phyloP scores from a whole-genome alignment of 495 filamentous ascomycete genomes.

The Coniosporium apollinis region DNA sequence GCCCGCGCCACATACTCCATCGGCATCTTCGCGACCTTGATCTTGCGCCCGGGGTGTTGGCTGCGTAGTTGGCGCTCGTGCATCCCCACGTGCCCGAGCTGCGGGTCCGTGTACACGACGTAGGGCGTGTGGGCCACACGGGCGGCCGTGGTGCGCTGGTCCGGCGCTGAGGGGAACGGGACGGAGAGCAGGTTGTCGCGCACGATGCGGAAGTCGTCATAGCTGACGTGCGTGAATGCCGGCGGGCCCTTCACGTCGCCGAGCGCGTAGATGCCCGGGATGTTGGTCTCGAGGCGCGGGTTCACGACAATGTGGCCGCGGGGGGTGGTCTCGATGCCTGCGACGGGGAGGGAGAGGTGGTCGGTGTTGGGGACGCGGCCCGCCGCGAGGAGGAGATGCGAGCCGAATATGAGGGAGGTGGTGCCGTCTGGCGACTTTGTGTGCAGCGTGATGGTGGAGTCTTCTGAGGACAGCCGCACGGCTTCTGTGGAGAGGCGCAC shows the following conservation, averaged over 20 bases:
- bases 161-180: neutral
- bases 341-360: conserved; percentile 17
- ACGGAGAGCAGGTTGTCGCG: conserved; percentile 22
- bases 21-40: conserved; percentile 31
- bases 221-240: conserved; percentile 38
- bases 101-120: conserved; percentile 35
- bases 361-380: conserved; percentile 33
- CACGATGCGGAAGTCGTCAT: conserved; percentile 38
- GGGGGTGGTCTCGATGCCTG: conserved; percentile 20
- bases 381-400: conserved; percentile 31
- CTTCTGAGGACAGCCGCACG: conserved; percentile 4
- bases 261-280: conserved; percentile 27
- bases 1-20: conserved; percentile 34
- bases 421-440: conserved; percentile 5
- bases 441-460: conserved; percentile 2
- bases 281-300: conserved; percentile 25
- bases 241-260: conserved; percentile 36
- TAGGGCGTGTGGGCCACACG: conserved; percentile 26
- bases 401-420: conserved; percentile 15
- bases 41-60: conserved; percentile 12
- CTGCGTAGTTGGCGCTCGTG: conserved; percentile 22
- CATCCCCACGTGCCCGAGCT: conserved; percentile 33
- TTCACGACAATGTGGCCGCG: conserved; percentile 27
- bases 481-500: conserved; percentile 20
- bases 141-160: conserved; percentile 15